These are phyloP conservation scores for Jamesozyma piceae DNA, from an alignment of 805 yeast species.

Conservation along the genomic window DNA sequence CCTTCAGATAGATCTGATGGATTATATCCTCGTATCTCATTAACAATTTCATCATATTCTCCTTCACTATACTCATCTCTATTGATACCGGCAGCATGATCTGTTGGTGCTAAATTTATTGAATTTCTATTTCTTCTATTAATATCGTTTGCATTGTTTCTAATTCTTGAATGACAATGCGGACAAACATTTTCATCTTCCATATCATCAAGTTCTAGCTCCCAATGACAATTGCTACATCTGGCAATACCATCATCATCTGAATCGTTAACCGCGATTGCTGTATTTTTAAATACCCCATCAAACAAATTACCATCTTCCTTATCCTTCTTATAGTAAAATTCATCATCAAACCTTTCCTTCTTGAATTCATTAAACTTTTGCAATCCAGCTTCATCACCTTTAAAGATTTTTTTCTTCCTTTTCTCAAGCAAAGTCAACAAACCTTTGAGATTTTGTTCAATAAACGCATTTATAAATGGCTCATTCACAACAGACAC, in stretches of 20 bases:
- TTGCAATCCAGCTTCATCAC: conserved; percentile 12
- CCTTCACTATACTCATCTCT: conserved; percentile 23
- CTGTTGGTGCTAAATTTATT: not conserved
- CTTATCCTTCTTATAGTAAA: conserved; percentile 13
- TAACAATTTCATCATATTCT: conserved; percentile 12
- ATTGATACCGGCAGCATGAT: not conserved
- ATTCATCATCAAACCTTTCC: conserved; percentile 15
- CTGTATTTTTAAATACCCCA: conserved; percentile 39
- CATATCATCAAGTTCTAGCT: conserved; percentile 34
- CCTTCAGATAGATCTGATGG: conserved; percentile 8
- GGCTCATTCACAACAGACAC: conserved; percentile 41
- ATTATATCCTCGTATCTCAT: conserved; percentile 5
- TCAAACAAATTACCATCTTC: conserved; percentile 36
- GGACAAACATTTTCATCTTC: conserved; percentile 47
- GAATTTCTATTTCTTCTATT: not conserved
- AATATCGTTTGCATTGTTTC: conserved; percentile 15
- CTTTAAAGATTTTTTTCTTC: conserved; percentile 9
- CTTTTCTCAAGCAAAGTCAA: conserved; percentile 30
- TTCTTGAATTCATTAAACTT: conserved; percentile 6
- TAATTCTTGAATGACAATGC: conserved; percentile 54
- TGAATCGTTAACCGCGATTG: conserved; percentile 50
- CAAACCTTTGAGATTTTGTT: conserved; percentile 37
- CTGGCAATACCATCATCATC: conserved; percentile 63
- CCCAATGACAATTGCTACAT: conserved; percentile 76
- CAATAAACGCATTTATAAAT: conserved; percentile 42